These are phyloP conservation scores for Phlebiopsis gigantea DNA, from an alignment of 768 basidiomycete species.

Conservation along the genomic window DNA sequence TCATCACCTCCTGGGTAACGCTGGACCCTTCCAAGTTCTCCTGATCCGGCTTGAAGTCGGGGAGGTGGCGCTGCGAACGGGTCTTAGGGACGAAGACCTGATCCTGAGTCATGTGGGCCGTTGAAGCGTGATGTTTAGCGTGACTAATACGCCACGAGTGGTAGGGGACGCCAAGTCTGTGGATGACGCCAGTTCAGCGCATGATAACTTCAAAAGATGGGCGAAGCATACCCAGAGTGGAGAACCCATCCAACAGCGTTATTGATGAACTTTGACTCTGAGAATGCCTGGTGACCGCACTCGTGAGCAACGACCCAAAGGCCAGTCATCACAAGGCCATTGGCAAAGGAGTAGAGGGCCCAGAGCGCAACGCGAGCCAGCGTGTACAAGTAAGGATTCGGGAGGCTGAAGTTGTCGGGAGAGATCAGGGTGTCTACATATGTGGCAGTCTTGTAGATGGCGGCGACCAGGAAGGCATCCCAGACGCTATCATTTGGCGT, in stretches of 20 bases:
- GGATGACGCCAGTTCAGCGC: background rate
- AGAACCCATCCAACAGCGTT: slow-evolving; percentile 90
- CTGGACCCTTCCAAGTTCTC: slow-evolving; percentile 63
- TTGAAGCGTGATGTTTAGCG: slow-evolving; percentile 92
- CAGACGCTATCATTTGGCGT: slow-evolving; percentile 43
- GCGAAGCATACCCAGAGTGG: slow-evolving; percentile 69
- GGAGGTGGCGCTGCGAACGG: slow-evolving; percentile 65
- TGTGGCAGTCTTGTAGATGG: slow-evolving; percentile 60
- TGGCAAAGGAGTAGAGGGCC: slow-evolving; percentile 75
- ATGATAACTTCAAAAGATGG: background rate
- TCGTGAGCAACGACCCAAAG: slow-evolving; percentile 95
- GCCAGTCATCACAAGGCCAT: slow-evolving; percentile 86
- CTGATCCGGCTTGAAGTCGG: slow-evolving; percentile 58
- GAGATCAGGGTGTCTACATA: slow-evolving; percentile 61
- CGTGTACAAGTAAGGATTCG: slow-evolving; percentile 57
- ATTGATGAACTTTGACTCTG: slow-evolving; percentile 87
- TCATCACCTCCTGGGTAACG: slow-evolving; percentile 60
- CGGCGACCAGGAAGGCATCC: slow-evolving; percentile 68
- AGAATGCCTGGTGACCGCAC: slow-evolving; percentile 96
- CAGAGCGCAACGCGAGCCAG: slow-evolving; percentile 63
- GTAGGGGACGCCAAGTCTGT: slow-evolving; percentile 89
- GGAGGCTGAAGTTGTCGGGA: slow-evolving; percentile 47
- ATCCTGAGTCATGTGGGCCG: slow-evolving; percentile 89
- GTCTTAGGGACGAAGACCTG: slow-evolving; percentile 94
- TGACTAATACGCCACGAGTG: slow-evolving; percentile 96